Base-by-base conservation (phyloP, 129 eudicot genomes). In the Pseudognaphalium luteoalbum region DNA sequence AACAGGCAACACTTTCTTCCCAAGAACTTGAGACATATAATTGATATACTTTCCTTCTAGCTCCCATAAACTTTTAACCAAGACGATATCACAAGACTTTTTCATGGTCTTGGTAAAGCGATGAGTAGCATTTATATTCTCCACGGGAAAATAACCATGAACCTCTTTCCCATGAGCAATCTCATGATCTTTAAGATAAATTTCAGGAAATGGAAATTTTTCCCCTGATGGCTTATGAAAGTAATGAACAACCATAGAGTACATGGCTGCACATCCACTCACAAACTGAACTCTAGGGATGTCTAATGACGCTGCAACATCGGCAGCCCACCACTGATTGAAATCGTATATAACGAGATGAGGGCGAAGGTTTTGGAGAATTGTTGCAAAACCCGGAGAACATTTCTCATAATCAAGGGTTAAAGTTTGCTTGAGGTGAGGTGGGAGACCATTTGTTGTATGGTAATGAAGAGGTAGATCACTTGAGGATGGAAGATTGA, bases 401-500 rank as follows among this genome's bases (percentile, higher is more conserved):
- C 78, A 72, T 76, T 47, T 39, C 3, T 78, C 71, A 12, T 70
- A 58, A 11, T 82, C 80, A 1, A 17, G 28, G 28, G 54, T 71
- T 12, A 82, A 82, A 67, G 82, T 9, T 6, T 60, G 6, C 68
- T 75, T 75, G 69, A 85, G 87, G 34, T 80, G 73, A 42, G 80
- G 72, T 9, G 34, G 34, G 34, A 32, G 34, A 4, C 34, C 34
- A 32, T 32, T 1, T 32, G 34, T 32, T 32, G 34, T 87, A 68
- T 86, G 90, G 81, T 76, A 20, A n/a, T 72, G 77, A 35, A 82
- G 80, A 22, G 90, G 85, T 20, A 86, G 90, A 4, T 80, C 68
- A 0, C 83, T 83, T 19, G 78, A 39, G 2, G 66, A 4, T 3
- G 85, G 85, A n/a, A 86, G 78, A 15, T 64, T 74, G 41, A 83